These are phyloP conservation scores for Herpotrichia juniperi DNA, from an alignment of 2,329 filamentous ascomycete species.

Conservation along the genomic window DNA sequence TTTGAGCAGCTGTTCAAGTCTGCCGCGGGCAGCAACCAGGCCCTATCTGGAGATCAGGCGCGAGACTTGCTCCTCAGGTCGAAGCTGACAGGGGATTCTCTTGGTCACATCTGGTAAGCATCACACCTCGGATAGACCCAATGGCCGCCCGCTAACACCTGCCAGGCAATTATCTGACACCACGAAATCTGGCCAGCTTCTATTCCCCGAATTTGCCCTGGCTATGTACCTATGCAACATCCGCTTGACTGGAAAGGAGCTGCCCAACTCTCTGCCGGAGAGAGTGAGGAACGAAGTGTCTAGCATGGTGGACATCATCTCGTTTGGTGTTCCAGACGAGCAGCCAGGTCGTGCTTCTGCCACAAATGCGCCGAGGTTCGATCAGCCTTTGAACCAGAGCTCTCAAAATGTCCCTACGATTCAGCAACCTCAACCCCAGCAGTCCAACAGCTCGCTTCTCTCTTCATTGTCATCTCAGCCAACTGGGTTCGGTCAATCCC, in stretches of 20 bases:
- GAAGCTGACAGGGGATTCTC: constrained; percentile 81
- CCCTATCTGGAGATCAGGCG: constrained; percentile 90
- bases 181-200: constrained; percentile 91
- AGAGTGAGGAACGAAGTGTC: constrained; percentile 95
- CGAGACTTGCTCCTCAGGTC: constrained; percentile 88
- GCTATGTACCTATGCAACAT: constrained; percentile 99
- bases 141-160: constrained; percentile 23
- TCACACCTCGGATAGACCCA: constrained; percentile 2
- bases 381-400: constrained; percentile 58
- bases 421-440: constrained; percentile 64
- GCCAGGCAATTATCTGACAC: constrained; percentile 88
- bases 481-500: constrained; percentile 66
- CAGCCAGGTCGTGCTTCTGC: constrained; percentile 55
- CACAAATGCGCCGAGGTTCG: constrained; percentile 75
- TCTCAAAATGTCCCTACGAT: constrained; percentile 56
- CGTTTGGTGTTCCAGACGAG: constrained; percentile 86
- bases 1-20: constrained; percentile 98
- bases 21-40: constrained; percentile 81
- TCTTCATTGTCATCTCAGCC: constrained; percentile 61
- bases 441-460: constrained; percentile 70
- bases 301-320: constrained; percentile 99
- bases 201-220: constrained; percentile 96
- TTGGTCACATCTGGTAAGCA: constrained; percentile 88
- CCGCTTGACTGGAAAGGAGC: constrained; percentile 81
- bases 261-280: constrained; percentile 79